A percentile compares a stretch with the other conserved stretches of the same genome.
phyloP scores from a whole-genome alignment of 441 rosid genomes.

The Lagerstroemia fauriei region DNA sequence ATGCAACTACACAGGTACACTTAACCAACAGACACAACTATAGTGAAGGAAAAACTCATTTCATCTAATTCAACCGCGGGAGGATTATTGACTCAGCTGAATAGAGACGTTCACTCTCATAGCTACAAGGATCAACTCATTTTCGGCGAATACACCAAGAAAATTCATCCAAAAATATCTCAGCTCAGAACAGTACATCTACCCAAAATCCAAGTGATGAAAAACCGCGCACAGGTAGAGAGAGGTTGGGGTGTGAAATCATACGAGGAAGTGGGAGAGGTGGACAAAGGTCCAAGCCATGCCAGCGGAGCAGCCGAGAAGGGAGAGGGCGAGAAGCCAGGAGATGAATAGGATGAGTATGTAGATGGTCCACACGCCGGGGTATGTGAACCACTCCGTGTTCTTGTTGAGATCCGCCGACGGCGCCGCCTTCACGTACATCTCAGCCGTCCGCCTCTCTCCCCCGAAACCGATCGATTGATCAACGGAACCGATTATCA shows the following conservation, averaged over 20 bases:
- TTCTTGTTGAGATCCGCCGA: conserved; percentile 88
- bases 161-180: background rate
- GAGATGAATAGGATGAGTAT: conserved; percentile 71
- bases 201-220: background rate
- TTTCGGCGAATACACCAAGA: too few species aligned
- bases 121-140: background rate
- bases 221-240: background rate
- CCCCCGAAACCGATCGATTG: background rate
- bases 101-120: background rate
- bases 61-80: too few species aligned
- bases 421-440: conserved; percentile 81
- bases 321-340: conserved; percentile 74
- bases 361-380: conserved; percentile 87
- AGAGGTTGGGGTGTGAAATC: conserved; percentile 9
- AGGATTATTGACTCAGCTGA: background rate
- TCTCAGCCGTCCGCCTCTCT: conserved; percentile 21
- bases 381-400: conserved; percentile 97
- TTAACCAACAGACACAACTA: background rate
- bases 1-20: background rate
- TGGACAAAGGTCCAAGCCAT: conserved; percentile 93
- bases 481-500: background rate
- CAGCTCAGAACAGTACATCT: background rate
- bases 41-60: background rate
- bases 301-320: conserved; percentile 78
- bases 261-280: conserved; percentile 71